A percentile compares a stretch with the other conserved stretches of the same genome.
phyloP scores from a whole-genome alignment of 2,329 filamentous ascomycete genomes.

The Cladorrhinum sp. region DNA sequence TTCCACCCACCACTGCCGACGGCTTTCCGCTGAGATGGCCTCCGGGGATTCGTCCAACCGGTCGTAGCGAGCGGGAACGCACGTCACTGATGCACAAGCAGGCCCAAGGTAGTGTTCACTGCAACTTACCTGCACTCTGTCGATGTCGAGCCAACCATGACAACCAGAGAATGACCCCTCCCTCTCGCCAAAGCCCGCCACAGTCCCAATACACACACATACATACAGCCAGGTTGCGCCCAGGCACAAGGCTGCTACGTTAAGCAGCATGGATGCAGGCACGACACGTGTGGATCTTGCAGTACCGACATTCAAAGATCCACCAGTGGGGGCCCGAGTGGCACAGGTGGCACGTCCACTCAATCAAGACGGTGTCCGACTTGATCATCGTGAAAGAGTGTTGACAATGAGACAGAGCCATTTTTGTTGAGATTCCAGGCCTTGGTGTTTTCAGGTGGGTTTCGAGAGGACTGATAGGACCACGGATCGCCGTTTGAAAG shows the following conservation, averaged over 20 bases:
- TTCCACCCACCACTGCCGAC: neutral
- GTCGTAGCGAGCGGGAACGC: slow-evolving; percentile 1
- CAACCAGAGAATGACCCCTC: slow-evolving; percentile 6
- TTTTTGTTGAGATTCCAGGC: slow-evolving; percentile 30
- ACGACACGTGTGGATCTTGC: slow-evolving; percentile 63
- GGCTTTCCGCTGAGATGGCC: neutral
- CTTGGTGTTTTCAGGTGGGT: neutral
- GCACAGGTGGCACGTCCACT: slow-evolving; percentile 65
- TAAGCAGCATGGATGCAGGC: slow-evolving; percentile 48
- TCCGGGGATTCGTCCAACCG: neutral
- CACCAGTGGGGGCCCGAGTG: slow-evolving; percentile 64
- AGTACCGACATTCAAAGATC: slow-evolving; percentile 68
- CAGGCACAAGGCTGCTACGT: slow-evolving; percentile 9
- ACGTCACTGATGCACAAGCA: slow-evolving; percentile 15
- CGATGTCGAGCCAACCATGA: slow-evolving; percentile 15
- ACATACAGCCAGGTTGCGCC: slow-evolving; percentile 6
- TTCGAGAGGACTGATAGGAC: neutral
- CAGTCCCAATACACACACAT: neutral
- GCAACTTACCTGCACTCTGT: slow-evolving; percentile 22
- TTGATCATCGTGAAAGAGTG: slow-evolving; percentile 66
- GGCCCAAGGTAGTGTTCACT: slow-evolving; percentile 7
- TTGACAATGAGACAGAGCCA: slow-evolving; percentile 57
- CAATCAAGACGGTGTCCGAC: slow-evolving; percentile 61
- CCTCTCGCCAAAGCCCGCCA: neutral
- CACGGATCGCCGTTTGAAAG: neutral